phyloP scores from a whole-genome alignment of 2,329 filamentous ascomycete species.

The Trichoderma hamatum region DNA sequence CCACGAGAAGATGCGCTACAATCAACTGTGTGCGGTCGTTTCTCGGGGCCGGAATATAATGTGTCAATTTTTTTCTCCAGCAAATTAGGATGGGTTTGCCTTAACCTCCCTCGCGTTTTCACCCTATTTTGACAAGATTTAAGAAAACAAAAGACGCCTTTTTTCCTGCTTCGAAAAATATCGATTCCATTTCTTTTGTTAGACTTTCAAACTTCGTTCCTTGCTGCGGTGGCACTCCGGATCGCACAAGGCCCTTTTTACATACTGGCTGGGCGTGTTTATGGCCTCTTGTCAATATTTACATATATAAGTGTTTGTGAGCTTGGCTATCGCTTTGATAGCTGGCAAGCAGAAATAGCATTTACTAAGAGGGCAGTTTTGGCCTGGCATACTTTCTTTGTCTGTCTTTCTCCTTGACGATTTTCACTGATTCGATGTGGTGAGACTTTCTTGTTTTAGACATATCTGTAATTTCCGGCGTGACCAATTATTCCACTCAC shows the following conservation, averaged over 20 bases:
- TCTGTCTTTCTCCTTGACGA: neutral
- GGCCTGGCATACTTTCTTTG: slow-evolving; percentile 35
- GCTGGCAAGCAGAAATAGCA: slow-evolving; percentile 35
- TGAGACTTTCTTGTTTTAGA: neutral
- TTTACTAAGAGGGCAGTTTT: slow-evolving; percentile 46
- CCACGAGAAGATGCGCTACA: slow-evolving; percentile 25
- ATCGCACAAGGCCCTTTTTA: slow-evolving; percentile 24
- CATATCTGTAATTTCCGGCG: neutral
- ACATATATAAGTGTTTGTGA: slow-evolving; percentile 33
- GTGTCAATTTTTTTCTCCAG: slow-evolving; percentile 35
- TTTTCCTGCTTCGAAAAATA: slow-evolving; percentile 30
- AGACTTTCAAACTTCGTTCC: slow-evolving; percentile 28
- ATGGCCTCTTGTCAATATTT: slow-evolving; percentile 41
- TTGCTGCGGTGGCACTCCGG: neutral
- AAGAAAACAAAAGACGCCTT: slow-evolving; percentile 33
- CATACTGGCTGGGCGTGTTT: slow-evolving; percentile 41
- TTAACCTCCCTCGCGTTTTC: slow-evolving; percentile 32
- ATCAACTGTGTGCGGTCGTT: slow-evolving; percentile 25
- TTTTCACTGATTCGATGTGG: neutral
- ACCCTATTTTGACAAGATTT: slow-evolving; percentile 29
- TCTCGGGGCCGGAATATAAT: slow-evolving; percentile 37
- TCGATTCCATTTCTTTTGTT: slow-evolving; percentile 28
- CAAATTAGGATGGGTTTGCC: slow-evolving; percentile 36
- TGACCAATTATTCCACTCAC: neutral
- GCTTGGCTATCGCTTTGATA: slow-evolving; percentile 32